These are phyloP conservation scores for Astrephomene gubernaculifera DNA, from an alignment of 139 green algal species.

Conservation along the genomic window DNA sequence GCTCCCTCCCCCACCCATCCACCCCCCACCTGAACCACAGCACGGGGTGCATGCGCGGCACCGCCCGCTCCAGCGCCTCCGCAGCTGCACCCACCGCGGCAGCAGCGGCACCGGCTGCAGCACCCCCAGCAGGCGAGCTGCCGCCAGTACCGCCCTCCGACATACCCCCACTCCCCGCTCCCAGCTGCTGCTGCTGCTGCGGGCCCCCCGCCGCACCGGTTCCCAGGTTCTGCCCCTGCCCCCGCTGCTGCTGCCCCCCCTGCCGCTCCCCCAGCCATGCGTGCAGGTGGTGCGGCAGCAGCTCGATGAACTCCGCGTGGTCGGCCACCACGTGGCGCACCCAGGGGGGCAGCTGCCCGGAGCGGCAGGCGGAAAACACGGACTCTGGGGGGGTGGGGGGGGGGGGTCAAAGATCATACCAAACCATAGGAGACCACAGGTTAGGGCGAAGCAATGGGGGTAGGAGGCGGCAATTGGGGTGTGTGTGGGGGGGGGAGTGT, in stretches of 20 bases:
- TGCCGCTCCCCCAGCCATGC: background rate
- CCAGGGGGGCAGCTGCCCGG: constrained; percentile 16
- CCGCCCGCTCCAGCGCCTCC: background rate
- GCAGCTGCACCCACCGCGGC: background rate
- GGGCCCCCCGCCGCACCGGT: background rate
- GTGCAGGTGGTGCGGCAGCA: constrained; percentile 25
- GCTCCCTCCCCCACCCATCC: background rate
- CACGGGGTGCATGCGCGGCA: background rate
- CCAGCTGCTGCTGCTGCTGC: background rate
- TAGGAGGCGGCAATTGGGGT: too few relatives aligned
- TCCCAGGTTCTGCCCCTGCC: too few relatives aligned
- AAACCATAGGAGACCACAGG: too few relatives aligned
- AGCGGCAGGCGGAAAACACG: background rate
- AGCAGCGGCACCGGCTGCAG: background rate
- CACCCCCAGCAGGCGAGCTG: background rate
- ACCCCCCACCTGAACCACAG: constrained; percentile 30
- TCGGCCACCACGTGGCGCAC: constrained; percentile 22
- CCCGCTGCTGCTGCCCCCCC: background rate
- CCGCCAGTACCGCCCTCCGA: background rate
- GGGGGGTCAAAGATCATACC: too few relatives aligned
- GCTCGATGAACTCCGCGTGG: constrained; percentile 26
- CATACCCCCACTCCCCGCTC: too few relatives aligned
- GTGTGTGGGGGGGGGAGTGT: too few relatives aligned
- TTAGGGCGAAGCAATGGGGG: too few relatives aligned
- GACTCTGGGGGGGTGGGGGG: background rate